Percentiles rank a stretch among this genome's conserved stretches.
phyloP scores from a whole-genome alignment of 305 asterid genomes.

The Fraxinus albicans region DNA sequence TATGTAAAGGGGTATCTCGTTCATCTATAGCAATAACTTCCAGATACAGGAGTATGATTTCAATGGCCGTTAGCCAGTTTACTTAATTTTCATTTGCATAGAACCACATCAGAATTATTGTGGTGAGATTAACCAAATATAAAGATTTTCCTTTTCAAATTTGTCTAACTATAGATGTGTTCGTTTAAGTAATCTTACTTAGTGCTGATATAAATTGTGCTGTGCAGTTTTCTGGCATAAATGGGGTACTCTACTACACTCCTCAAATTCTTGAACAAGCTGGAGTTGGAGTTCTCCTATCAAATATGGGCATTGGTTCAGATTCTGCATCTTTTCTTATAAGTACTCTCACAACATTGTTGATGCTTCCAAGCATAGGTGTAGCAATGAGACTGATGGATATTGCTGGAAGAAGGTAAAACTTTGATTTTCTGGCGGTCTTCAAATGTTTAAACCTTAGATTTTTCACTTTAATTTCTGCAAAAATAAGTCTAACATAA shows the following conservation, averaged over 20 bases:
- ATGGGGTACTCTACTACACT: constrained; percentile 93
- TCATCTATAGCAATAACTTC: neutral
- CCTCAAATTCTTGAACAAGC: constrained; percentile 99
- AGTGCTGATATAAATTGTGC: neutral
- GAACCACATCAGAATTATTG: neutral
- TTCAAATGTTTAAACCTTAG: neutral
- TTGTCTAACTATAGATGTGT: neutral
- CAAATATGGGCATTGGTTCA: constrained; percentile 69
- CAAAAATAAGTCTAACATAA: neutral
- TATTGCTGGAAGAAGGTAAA: constrained; percentile 91
- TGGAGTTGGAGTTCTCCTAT: constrained; percentile 80
- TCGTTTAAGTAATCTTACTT: neutral
- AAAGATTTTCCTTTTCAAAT: neutral
- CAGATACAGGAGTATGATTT: neutral
- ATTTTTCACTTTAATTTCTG: neutral
- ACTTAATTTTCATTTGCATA: neutral
- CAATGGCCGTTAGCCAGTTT: neutral
- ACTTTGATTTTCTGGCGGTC: neutral
- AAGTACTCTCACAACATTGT: constrained; percentile 73
- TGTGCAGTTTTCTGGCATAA: constrained; percentile 87
- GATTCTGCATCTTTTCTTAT: constrained; percentile 88
- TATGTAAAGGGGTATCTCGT: neutral
- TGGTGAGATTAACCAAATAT: neutral
- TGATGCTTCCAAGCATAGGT: constrained; percentile 95
- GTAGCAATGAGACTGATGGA: constrained; percentile 95